Evolutionary conservation across 306 rosid species (phyloP).

Genomic region (Malus fusca): DNA sequence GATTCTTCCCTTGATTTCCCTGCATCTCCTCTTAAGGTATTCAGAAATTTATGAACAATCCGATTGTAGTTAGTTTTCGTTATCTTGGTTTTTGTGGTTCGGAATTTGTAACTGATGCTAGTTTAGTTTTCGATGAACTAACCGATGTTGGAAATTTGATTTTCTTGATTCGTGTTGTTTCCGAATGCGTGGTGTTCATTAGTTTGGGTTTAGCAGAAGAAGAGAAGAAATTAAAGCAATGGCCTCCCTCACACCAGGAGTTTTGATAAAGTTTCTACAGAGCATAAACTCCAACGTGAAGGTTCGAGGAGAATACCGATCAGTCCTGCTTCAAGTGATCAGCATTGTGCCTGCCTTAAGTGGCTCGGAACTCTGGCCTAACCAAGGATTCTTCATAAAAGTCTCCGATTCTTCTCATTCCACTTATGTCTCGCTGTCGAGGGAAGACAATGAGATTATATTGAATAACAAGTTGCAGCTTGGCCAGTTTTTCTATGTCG

Average conservation of each 20-base stretch:
- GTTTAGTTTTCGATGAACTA: background rate
- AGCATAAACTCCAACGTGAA: conserved; percentile 58
- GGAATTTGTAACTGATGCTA: background rate
- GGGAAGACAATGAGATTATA: conserved; percentile 75
- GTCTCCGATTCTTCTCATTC: conserved; percentile 92
- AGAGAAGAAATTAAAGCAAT: conserved; percentile 23
- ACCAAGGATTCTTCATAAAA: conserved; percentile 80
- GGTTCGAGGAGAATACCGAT: conserved; percentile 76
- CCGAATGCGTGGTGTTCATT: background rate
- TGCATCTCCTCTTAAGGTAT: background rate
- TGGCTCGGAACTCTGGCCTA: conserved; percentile 91
- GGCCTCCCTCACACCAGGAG: conserved; percentile 89
- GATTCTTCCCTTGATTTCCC: background rate
- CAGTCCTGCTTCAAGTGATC: conserved; percentile 78
- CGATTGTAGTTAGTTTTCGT: background rate
- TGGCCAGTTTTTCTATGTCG: conserved; percentile 86
- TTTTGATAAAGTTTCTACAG: conserved; percentile 77
- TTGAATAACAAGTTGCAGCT: conserved; percentile 80
- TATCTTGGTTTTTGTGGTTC: background rate
- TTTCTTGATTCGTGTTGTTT: background rate
- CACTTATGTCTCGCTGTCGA: conserved; percentile 70
- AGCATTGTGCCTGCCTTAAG: conserved; percentile 80
- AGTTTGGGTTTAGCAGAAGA: conserved; percentile 3
- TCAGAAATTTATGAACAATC: background rate
- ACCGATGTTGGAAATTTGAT: background rate